Base-by-base conservation (phyloP, 805 yeast genomes). In the Wickerhamiella dianesei region DNA sequence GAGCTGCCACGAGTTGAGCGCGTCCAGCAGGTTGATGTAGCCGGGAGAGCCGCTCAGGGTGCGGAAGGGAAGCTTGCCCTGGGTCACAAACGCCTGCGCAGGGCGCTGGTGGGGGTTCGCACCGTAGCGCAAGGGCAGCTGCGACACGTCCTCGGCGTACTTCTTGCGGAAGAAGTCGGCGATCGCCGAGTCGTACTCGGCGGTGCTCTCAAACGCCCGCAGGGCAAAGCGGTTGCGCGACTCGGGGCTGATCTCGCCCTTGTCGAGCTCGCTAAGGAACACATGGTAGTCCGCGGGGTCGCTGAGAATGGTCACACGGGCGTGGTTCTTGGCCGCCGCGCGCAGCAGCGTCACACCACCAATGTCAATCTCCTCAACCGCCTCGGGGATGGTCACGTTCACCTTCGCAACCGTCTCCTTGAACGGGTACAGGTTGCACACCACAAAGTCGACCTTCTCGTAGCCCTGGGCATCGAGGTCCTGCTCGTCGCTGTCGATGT, bases 71-170 rank as follows among this genome's bases (percentile, higher is more conserved):
- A 92, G 75, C 55, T 81, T 82, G 59, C 94, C 95, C 56, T 79
- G 76, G 49, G 80, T 65, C 48, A 92, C 94, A 62, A 68, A 92
- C 46, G 97, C 96, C 73, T 92, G 98, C 25, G 98, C 96, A 44
- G 98, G 98, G 69, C 86, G 92, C 74, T 92, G 98, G 68, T 92
- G 97, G 50, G 98, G 98, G 73, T 92, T 92, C 50, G 95, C 96
- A 66, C 98, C 98, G 67, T 92, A 92, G 73, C 98, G 81, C 60
- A 92, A 76, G 22, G 96, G 89, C 67, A 92, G 74, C 75, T 89
- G 97, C 47, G 92, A 76, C 43, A 70, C 71, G 64, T 80, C 82
- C 70, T 89, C 97, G 44, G 95, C 76, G 72, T 92, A 92, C 70
- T 86, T 88, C 72, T 87, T 92, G 74, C 98, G 80, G 79, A 92